Evolutionary conservation across 2,329 filamentous ascomycete species (phyloP), one percentile per base, ranked within the genome.

Genomic region (Cryphonectria nitschkei): DNA sequence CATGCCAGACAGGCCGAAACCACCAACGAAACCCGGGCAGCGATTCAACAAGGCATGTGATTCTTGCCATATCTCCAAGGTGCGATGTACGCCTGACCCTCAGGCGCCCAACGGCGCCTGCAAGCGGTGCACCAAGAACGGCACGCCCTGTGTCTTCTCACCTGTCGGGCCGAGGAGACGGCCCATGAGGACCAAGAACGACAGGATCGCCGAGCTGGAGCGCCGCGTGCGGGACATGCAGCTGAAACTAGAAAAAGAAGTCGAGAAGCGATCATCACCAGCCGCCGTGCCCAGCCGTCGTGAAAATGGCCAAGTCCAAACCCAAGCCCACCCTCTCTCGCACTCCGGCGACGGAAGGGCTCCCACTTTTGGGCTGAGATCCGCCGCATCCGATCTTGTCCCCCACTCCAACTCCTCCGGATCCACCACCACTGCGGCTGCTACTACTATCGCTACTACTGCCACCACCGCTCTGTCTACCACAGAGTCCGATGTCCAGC

Each of bases 11-110:
- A 43, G 58, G 62, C 52, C 61, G 39, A n/a, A 46, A 52, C 16
- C 69, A 50, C 56, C 64, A 58, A 37, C 43, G 34, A 22, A 68
- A 7, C 14, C 70, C 0, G 65, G 68, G 11, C 71, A 65, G 11
- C 65, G 67, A n/a, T 68, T 68, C 68, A 72, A 72, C 65, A 72
- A 70, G 60, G 71, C 71, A 26, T 72, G 71, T 34, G 71, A 72
- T 52, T 63, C 71, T 6, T 72, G 71, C 41, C 71, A 72, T 37
- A 64, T 70, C 50, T 72, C 71, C 29, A 72, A 72, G 56, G 69
- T 70, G 11, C 70, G 68, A 34, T 72, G 71, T 34, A 50, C 70
- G n/a, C 64, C 68, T 3, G 71, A 72, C 26, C 71, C 68, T 29
- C 68, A 68, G 50, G 70, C 71, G 65, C 71, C 71, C 68, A 68